Percentiles rank a stretch among this genome's conserved stretches.
Conservation (phyloP, 495 filamentous ascomycete species). For the Hyaloscypha variabilis region DNA sequence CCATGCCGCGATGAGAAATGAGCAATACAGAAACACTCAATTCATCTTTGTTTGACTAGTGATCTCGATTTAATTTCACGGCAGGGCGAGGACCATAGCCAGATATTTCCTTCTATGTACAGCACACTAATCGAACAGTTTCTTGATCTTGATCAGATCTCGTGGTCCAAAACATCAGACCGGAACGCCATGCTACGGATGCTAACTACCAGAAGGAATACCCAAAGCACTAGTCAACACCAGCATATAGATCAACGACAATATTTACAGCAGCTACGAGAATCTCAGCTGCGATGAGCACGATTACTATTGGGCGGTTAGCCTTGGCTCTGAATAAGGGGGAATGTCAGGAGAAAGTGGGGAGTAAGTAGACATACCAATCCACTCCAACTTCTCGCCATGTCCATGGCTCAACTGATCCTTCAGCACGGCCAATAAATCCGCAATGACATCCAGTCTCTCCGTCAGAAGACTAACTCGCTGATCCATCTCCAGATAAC, state of each 20-base stretch:
- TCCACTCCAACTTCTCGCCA: constrained; percentile 95
- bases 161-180: not conserved
- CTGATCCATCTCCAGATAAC: constrained; percentile 98
- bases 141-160: not conserved
- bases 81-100: not conserved
- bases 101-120: not conserved
- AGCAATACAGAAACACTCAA: not conserved
- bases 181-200: not conserved
- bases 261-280: constrained; percentile 95
- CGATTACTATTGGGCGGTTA: constrained; percentile 58
- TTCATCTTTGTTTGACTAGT: not conserved
- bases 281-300: constrained; percentile 95
- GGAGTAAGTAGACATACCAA: constrained; percentile 54
- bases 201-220: not conserved
- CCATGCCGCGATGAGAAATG: not conserved
- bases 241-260: constrained; percentile 90
- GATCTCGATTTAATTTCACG: not conserved
- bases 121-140: not conserved
- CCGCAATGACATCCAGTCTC: constrained; percentile 88
- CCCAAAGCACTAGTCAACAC: constrained; percentile 57
- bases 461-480: constrained; percentile 89
- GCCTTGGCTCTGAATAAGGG: no score
- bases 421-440: constrained; percentile 91
- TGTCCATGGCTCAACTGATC: constrained; percentile 97
- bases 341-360: no score